Evolutionary conservation across 192 early-diverging fungal genomes (phyloP), one percentile per base, ranked within the genome.

Genomic region (Haplosporangium gracile): DNA sequence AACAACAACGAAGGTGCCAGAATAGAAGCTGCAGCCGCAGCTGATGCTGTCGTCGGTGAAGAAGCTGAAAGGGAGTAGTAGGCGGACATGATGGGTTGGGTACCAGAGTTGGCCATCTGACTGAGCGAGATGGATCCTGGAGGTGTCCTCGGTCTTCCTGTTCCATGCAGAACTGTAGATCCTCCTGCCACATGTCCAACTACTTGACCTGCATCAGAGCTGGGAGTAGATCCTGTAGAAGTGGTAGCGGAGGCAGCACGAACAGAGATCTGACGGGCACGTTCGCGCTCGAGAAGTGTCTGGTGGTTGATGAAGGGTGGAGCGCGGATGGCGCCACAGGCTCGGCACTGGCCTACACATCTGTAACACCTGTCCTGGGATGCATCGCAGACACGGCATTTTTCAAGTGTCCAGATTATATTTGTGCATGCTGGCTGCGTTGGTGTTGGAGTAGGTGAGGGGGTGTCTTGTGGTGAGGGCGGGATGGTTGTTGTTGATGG

Each of bases 231-330:
- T 34, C 24, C 55, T 65, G 20, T 8, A 16, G 15, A 1, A 36
- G 15, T 10, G 26, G 39, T 68, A 32, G 63, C 3, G 8, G 43
- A n/a, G 9, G 34, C 45, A 18, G 38, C 34, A 11, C 29, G 29
- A 1, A 18, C 32, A 39, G 68, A 40, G 9, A 22, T 45, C 9
- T 72, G 72, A 6, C 68, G 24, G 26, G 51, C 2, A 18, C 80
- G 53, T 42, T 87, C 77, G 22, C 72, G 78, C 42, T 78, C 77
- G 38, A 78, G 77, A 9, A 60, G 51, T 20, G 78, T 79, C 18
- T 85, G 77, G 29, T 88, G 85, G 74, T 89, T 90, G 26, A 89
- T 88, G 51, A 73, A 80, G 1, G 89, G 89, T 26, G 89, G 88
- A 13, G 79, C 55, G 0, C 89, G 85, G 18, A 72, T 53, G n/a